Conservation (phyloP, 139 green algal genomes). For the Medakamo hakoo region DNA sequence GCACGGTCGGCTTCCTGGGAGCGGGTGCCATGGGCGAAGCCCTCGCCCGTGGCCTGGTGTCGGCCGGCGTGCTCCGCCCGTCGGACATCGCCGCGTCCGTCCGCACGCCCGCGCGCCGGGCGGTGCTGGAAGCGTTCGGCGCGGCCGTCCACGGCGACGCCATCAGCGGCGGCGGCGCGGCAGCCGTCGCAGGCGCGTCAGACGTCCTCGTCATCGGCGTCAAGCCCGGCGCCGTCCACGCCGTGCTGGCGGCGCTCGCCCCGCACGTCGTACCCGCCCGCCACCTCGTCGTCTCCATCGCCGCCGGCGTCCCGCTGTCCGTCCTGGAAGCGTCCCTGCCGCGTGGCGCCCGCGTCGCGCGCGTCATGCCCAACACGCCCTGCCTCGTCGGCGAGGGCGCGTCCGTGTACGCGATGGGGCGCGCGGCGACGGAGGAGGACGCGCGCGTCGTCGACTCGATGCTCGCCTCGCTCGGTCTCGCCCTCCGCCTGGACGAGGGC, state of each 20-base stretch:
- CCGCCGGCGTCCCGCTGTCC: constrained; percentile 66
- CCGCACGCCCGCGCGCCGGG: constrained; percentile 4
- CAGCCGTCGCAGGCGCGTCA: neutral
- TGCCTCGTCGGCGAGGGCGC: constrained; percentile 60
- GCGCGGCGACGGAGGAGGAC: constrained; percentile 30
- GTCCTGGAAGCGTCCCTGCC: constrained; percentile 15
- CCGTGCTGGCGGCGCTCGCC: constrained; percentile 24
- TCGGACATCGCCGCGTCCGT: constrained; percentile 5
- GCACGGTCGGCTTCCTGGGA: constrained; percentile 24
- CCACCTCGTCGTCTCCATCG: constrained; percentile 75
- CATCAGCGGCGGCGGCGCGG: neutral
- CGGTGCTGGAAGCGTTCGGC: constrained; percentile 12
- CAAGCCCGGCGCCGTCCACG: constrained; percentile 61
- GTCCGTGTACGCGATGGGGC: constrained; percentile 16
- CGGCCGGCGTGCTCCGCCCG: neutral
- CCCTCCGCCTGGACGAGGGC: constrained; percentile 51
- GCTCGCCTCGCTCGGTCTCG: constrained; percentile 20
- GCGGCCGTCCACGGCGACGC: constrained; percentile 1
- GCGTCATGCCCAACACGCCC: constrained; percentile 88
- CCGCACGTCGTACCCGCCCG: constrained; percentile 2
- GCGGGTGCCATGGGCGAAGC: constrained; percentile 35
- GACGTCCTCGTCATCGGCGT: constrained; percentile 24
- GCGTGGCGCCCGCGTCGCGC: constrained; percentile 7
- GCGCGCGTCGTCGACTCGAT: constrained; percentile 32
- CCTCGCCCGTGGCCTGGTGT: constrained; percentile 25